A percentile compares a stretch with the other conserved stretches of the same genome.
Evolutionary conservation across 306 rosid species (phyloP).

Genomic region (Medicago arabica): DNA sequence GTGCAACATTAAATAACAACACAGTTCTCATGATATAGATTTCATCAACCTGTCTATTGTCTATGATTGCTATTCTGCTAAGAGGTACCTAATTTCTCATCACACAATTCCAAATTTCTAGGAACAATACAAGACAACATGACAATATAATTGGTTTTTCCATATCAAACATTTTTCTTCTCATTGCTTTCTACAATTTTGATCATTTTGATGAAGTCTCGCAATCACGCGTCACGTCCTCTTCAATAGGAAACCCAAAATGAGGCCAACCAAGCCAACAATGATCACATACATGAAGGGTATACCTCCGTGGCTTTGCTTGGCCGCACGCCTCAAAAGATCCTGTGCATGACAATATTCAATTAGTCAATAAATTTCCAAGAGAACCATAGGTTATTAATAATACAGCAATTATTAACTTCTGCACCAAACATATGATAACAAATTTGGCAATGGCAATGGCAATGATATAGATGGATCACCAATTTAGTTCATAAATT

Average conservation of each 20-base stretch:
- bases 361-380: background rate
- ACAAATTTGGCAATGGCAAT: too few species aligned
- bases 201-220: constrained; percentile 12
- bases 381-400: background rate
- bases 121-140: constrained; percentile 42
- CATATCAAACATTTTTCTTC: constrained; percentile 49
- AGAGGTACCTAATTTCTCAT: constrained; percentile 37
- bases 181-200: constrained; percentile 55
- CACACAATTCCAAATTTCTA: constrained; percentile 49
- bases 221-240: constrained; percentile 56
- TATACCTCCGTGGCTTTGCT: constrained; percentile 52
- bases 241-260: constrained; percentile 82
- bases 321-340: constrained; percentile 57
- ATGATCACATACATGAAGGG: constrained; percentile 64
- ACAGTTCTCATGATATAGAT: constrained; percentile 39
- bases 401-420: background rate
- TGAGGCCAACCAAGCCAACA: constrained; percentile 72
- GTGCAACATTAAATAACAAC: constrained; percentile 36
- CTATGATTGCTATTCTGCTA: constrained; percentile 45
- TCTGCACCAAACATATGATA: too few species aligned
- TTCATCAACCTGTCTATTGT: constrained; percentile 39
- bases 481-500: too few species aligned
- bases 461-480: too few species aligned
- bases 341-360: constrained; percentile 55
- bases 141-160: constrained; percentile 46